phyloP scores from a whole-genome alignment of 768 basidiomycete species.

The Phanerochaete carnosa region DNA sequence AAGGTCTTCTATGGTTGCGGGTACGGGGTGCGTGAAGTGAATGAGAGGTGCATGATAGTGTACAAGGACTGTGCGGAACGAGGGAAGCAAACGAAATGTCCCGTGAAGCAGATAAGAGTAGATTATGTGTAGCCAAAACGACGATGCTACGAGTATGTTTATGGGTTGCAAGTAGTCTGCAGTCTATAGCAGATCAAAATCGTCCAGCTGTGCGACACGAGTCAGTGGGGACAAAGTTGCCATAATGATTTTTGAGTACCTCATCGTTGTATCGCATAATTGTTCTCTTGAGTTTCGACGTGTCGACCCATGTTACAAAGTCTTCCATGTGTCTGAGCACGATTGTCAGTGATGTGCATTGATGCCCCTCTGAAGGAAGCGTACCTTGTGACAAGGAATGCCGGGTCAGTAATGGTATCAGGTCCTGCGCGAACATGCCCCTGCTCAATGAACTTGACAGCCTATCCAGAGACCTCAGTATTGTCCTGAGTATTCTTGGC shows the following conservation, averaged over 20 bases:
- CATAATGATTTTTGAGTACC: conserved; percentile 37
- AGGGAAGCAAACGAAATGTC: not conserved
- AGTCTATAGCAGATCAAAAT: conserved; percentile 77
- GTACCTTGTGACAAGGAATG: conserved; percentile 88
- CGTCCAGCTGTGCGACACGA: conserved; percentile 66
- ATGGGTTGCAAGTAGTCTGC: not conserved
- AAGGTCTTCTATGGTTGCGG: not conserved
- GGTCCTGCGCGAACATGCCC: conserved; percentile 97
- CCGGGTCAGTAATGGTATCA: conserved; percentile 94
- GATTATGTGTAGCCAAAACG: not conserved
- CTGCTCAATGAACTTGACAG: conserved; percentile 96
- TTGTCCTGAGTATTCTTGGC: not conserved
- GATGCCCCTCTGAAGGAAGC: conserved; percentile 7
- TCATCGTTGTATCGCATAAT: conserved; percentile 97
- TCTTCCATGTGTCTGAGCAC: conserved; percentile 90
- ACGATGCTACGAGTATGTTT: too few species aligned
- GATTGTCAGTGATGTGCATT: not conserved
- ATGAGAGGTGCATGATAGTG: not conserved
- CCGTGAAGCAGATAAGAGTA: not conserved
- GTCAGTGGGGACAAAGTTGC: not conserved
- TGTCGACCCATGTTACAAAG: conserved; percentile 99
- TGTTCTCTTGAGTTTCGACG: conserved; percentile 93
- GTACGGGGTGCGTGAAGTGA: not conserved
- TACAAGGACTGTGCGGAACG: not conserved
- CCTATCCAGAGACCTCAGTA: conserved; percentile 46